Base-by-base conservation (phyloP, 2,329 filamentous ascomycete species). In the Cladosporium sp. region DNA sequence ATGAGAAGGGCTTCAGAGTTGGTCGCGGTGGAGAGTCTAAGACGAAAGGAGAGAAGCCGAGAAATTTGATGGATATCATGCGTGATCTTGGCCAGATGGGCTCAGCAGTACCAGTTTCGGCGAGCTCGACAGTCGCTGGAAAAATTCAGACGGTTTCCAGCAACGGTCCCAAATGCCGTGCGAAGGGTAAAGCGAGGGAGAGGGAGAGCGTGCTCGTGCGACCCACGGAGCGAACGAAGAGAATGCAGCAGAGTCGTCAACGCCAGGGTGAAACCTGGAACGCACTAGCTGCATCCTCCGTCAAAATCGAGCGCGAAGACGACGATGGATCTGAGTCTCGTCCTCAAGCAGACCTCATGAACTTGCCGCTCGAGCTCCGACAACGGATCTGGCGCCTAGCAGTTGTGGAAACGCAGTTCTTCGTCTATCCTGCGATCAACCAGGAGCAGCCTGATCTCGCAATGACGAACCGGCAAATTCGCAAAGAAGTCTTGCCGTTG, bases 381-480 rank as follows among this genome's bases (percentile, higher is more conserved):
- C 56, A 46, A 12, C 56, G 67, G 6, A 69, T 74, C 28, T 72
- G 66, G 63, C 53, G 58, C 12, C 46, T 66, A 8, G 67, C 57
- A 0, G 71, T 74, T 2, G 67, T 73, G 8, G 68, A 73, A 14
- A 60, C 37, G 6, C 66, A 62, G 16, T 46, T 61, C 57, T 72
- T 71, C 62, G 59, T 73, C 35, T 69, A 67, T 35, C 71, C 71
- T 1, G 67, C 66, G 2, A 60, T 49, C 7, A 28, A 16, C 6
- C 65, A 53, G 0, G 69, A 73, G 35, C 73, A 75, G 62, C 71
- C 73, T 11, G 73, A 73, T 55, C 44, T 74, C 12, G 68, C 69
- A 0, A 71, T 73, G 68, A 69, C 69, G 2, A 66, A 59, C 26
- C 65, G 61, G 14, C 64, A 69, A 37, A 63, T 74, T n/a, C 67